phyloP scores from a whole-genome alignment of 108 stramenopile genomes.

The Craspedostauros australis region DNA sequence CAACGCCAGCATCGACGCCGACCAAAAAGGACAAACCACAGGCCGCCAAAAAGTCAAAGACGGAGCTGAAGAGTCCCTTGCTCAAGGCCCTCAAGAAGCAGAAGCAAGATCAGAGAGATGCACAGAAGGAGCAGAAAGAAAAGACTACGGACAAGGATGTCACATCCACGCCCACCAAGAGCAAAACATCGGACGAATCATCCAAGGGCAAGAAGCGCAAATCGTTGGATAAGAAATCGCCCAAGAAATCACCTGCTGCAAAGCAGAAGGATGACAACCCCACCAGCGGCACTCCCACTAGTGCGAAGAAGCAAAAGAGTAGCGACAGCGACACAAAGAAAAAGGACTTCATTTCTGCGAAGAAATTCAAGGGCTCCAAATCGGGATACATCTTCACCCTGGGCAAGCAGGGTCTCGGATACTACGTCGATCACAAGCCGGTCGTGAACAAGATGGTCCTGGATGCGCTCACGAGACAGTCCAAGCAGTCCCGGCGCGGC shows the following conservation, averaged over 20 bases:
- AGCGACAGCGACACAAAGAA: slow-evolving; percentile 10
- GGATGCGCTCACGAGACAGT: slow-evolving; percentile 34
- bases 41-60: slow-evolving; percentile 12
- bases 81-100: slow-evolving; percentile 76
- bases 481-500: slow-evolving; percentile 21
- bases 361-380: slow-evolving; percentile 70
- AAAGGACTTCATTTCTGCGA: slow-evolving; percentile 51
- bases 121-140: slow-evolving; percentile 15
- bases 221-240: too few relatives aligned
- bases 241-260: slow-evolving; percentile 1
- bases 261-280: too few relatives aligned
- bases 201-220: slow-evolving; percentile 8
- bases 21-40: slow-evolving; percentile 7
- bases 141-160: slow-evolving; percentile 5
- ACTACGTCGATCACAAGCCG: slow-evolving; percentile 69
- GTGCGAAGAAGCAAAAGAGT: slow-evolving; percentile 1
- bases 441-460: slow-evolving; percentile 51
- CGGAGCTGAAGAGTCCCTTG: slow-evolving; percentile 46
- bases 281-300: slow-evolving; percentile 2
- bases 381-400: slow-evolving; percentile 66
- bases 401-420: slow-evolving; percentile 69
- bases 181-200: neutral
- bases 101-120: slow-evolving; percentile 37
- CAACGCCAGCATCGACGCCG: slow-evolving; percentile 9
- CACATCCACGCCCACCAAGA: too few relatives aligned